A percentile compares a stretch with the other conserved stretches of the same genome.
phyloP scores from a whole-genome alignment of 2,329 filamentous ascomycete species.

The Beauveria asiatica region DNA sequence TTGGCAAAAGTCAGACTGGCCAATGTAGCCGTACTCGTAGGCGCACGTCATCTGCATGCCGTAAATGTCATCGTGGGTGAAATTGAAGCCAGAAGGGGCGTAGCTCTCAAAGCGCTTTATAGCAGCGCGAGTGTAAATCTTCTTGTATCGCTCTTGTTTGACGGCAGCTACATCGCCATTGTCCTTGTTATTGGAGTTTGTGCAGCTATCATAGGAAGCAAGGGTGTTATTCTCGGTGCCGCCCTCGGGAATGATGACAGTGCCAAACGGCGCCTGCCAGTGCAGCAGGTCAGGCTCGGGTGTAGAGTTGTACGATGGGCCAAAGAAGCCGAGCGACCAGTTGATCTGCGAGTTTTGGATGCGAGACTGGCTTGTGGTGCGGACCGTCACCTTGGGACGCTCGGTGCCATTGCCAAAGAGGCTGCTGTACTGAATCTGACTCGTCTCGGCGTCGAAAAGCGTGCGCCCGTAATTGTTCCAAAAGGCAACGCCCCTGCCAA shows the following conservation, averaged over 20 bases:
- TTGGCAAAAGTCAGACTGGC: constrained; percentile 52
- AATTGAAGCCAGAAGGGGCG: constrained; percentile 37
- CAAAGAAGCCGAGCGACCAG: constrained; percentile 45
- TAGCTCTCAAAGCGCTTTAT: constrained; percentile 37
- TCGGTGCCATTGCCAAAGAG: constrained; percentile 34
- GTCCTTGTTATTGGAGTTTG: constrained; percentile 27
- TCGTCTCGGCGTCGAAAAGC: constrained; percentile 39
- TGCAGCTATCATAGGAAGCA: constrained; percentile 28
- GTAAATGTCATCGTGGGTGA: constrained; percentile 42
- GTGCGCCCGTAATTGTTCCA: constrained; percentile 47
- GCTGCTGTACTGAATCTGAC: constrained; percentile 39
- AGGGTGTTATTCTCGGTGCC: constrained; percentile 64
- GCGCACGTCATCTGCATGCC: constrained; percentile 44
- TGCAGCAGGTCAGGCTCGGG: constrained; percentile 30
- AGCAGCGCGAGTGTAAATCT: constrained; percentile 35
- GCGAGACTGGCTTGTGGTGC: constrained; percentile 45
- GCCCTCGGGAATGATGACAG: constrained; percentile 57
- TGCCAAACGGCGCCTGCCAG: constrained; percentile 35
- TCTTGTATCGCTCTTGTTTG: constrained; percentile 34
- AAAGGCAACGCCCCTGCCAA: constrained; percentile 39
- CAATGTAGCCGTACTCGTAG: constrained; percentile 43
- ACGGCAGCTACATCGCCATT: constrained; percentile 29
- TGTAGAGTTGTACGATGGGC: constrained; percentile 32
- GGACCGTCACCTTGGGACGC: constrained; percentile 39
- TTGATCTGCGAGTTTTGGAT: constrained; percentile 47